A percentile compares a stretch with the other conserved stretches of the same genome.
phyloP scores from a whole-genome alignment of 176 grass and related monocot species.

The Musa beccarii region DNA sequence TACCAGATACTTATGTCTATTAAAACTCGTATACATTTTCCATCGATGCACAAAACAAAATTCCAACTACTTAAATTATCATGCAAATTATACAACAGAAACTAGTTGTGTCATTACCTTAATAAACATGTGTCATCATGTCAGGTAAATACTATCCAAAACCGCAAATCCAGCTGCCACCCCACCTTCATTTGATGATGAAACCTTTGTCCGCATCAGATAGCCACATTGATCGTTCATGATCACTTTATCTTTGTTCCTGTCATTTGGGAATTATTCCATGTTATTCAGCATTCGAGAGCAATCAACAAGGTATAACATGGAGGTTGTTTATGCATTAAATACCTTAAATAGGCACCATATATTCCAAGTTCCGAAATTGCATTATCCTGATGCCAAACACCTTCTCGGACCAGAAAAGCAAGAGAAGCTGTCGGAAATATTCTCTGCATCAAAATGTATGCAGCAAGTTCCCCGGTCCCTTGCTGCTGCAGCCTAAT shows the following conservation, averaged over 20 bases:
- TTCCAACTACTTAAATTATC: background rate
- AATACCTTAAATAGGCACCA: slow-evolving; percentile 66
- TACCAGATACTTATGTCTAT: background rate
- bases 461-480: slow-evolving; percentile 63
- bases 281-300: slow-evolving; percentile 1
- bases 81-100: background rate
- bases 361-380: slow-evolving; percentile 91
- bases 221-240: slow-evolving; percentile 68
- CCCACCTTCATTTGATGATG: slow-evolving; percentile 90
- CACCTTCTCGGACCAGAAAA: slow-evolving; percentile 60
- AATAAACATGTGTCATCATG: slow-evolving; percentile 28
- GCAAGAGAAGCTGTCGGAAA: slow-evolving; percentile 58
- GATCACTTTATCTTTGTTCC: slow-evolving; percentile 82
- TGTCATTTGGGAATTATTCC: slow-evolving; percentile 7
- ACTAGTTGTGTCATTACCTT: background rate
- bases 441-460: slow-evolving; percentile 96
- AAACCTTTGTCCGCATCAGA: slow-evolving; percentile 90
- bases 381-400: slow-evolving; percentile 58
- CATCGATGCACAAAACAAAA: background rate
- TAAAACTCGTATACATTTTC: background rate
- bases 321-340: slow-evolving; percentile 4
- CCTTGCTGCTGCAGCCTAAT: slow-evolving; percentile 47
- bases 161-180: slow-evolving; percentile 94
- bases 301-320: slow-evolving; percentile 5
- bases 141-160: slow-evolving; percentile 72